phyloP scores from a whole-genome alignment of 805 yeast species.

The Blastobotrys attinorum region DNA sequence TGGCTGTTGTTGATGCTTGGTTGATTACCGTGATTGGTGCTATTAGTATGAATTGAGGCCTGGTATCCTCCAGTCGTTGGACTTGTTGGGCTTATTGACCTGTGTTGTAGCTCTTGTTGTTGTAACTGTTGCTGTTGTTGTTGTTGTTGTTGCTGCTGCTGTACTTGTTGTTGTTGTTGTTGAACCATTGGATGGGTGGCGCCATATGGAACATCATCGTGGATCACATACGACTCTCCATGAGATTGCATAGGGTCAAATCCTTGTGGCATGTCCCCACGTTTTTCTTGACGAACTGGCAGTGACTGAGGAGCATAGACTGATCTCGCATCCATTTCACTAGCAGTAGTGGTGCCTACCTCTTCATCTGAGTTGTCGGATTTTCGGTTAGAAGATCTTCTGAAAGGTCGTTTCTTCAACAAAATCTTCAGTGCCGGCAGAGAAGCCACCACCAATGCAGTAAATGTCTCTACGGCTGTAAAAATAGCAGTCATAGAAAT shows the following conservation, averaged over 20 bases:
- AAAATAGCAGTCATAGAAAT: slow-evolving; percentile 18
- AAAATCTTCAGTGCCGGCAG: slow-evolving; percentile 20
- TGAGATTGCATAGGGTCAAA: neutral
- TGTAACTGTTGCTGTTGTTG: no score
- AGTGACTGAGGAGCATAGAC: neutral
- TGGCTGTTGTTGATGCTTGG: neutral
- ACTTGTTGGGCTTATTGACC: no score
- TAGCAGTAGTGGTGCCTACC: neutral
- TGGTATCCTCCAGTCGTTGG: no score
- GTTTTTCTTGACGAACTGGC: neutral
- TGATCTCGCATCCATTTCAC: slow-evolving; percentile 1
- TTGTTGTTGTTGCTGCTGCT: no score
- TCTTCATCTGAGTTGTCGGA: slow-evolving; percentile 6
- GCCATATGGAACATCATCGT: no score
- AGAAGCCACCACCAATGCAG: slow-evolving; percentile 20
- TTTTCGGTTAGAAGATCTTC: neutral
- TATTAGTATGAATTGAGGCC: no score
- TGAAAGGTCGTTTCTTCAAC: slow-evolving; percentile 9
- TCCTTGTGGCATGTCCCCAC: neutral
- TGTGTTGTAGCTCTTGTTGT: no score
- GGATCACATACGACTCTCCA: neutral
- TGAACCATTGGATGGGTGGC: no score
- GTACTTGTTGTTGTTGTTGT: no score
- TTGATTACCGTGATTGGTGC: neutral
- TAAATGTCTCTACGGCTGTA: slow-evolving; percentile 21